Percentiles rank a stretch among this genome's conserved stretches.
These are phyloP conservation scores for Plasmodium malariae DNA, from an alignment of 169 alveolate genomes.

Conservation along the genomic window DNA sequence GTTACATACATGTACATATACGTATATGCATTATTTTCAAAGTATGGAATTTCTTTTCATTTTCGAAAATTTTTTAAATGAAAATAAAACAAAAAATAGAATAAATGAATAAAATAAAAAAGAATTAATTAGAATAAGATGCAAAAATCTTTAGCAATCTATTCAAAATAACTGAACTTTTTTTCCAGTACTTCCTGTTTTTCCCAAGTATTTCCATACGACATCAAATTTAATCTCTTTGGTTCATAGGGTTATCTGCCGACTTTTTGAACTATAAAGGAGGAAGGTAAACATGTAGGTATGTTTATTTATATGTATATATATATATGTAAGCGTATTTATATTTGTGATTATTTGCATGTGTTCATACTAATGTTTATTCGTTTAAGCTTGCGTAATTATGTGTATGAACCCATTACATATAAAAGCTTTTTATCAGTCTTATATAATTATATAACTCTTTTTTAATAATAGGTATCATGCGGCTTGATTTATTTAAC, in stretches of 20 bases:
- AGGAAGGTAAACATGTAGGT: background rate
- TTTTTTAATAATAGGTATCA: too few relatives aligned
- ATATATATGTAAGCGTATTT: background rate
- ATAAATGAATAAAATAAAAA: too few relatives aligned
- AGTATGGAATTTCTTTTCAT: too few relatives aligned
- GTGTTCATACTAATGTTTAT: background rate
- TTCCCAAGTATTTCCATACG: background rate
- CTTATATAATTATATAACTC: too few relatives aligned
- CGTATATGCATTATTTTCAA: background rate
- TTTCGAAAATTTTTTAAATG: too few relatives aligned
- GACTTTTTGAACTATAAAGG: constrained; percentile 60
- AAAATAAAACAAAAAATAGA: background rate
- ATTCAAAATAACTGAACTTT: too few relatives aligned
- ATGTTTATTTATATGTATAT: background rate
- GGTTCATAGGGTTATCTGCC: constrained; percentile 71
- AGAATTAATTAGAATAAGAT: too few relatives aligned
- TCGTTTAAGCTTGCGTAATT: background rate
- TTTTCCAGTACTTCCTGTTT: background rate
- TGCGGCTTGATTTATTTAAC: too few relatives aligned
- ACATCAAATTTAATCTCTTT: constrained; percentile 26
- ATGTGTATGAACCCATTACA: background rate
- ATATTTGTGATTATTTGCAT: background rate
- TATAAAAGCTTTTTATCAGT: too few relatives aligned
- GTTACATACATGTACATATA: background rate
- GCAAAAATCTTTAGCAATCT: too few relatives aligned